Evolutionary conservation across 306 rosid genomes (phyloP).

Genomic region (Citrullus mucosospermus): DNA sequence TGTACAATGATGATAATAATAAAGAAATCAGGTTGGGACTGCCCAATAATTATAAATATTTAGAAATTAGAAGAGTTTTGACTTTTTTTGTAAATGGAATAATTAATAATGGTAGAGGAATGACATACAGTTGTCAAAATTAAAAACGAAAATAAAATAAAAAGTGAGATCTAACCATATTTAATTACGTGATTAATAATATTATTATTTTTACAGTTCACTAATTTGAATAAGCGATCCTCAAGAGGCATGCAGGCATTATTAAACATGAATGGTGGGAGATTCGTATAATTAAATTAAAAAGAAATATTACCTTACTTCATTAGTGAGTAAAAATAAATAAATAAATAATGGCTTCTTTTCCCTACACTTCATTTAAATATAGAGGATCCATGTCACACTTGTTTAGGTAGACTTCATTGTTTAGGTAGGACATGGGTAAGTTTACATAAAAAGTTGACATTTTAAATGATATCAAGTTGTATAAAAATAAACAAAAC

Average conservation of each 20-base stretch:
- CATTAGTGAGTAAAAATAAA: neutral
- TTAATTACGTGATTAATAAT: neutral
- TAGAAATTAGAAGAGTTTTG: neutral
- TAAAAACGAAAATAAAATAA: neutral
- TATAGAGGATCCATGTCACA: neutral
- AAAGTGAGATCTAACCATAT: neutral
- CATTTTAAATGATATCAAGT: neutral
- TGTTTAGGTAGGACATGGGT: neutral
- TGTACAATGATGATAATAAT: neutral
- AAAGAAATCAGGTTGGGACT: neutral
- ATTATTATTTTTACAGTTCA: neutral
- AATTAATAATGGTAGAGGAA: neutral
- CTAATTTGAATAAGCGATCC: neutral
- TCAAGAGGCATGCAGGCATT: neutral
- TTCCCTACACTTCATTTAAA: neutral
- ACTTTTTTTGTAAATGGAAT: neutral
- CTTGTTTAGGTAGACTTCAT: neutral
- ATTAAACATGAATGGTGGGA: neutral
- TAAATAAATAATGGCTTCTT: neutral
- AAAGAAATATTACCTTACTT: neutral
- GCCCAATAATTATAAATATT: neutral
- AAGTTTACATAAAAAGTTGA: neutral
- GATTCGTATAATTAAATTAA: neutral
- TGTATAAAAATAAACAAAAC: neutral
- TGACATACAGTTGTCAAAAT: slow-evolving; percentile 4